Conservation (phyloP, 2,329 filamentous ascomycete genomes). For the Amauroascus verrucosus region DNA sequence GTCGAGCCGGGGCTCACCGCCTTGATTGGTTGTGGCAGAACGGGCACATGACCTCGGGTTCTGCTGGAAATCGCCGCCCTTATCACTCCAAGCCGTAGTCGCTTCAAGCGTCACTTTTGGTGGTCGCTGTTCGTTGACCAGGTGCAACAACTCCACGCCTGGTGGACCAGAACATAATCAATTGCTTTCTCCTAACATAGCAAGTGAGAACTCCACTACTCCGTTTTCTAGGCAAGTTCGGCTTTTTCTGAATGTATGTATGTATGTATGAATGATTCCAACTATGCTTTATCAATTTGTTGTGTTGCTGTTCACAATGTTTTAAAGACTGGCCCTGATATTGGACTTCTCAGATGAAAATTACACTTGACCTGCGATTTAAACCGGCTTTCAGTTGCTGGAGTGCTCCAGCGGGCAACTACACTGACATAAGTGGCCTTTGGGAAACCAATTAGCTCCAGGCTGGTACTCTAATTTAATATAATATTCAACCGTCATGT, state of each 20-base stretch:
- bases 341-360: background rate
- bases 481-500: background rate
- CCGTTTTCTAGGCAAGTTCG: background rate
- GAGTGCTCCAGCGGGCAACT: background rate
- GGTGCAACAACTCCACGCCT: no score
- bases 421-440: background rate
- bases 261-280: background rate
- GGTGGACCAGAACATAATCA: no score
- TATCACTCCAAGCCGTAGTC: slow-evolving; percentile 4
- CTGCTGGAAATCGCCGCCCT: slow-evolving; percentile 1
- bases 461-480: background rate
- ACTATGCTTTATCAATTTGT: background rate
- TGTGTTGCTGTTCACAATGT: no score
- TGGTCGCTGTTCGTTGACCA: no score
- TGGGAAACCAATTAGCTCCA: background rate
- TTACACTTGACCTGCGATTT: background rate
- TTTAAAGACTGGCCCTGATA: background rate
- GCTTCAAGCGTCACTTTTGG: no score
- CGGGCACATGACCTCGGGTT: background rate
- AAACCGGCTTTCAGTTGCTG: background rate
- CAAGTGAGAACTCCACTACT: background rate
- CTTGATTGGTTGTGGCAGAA: background rate
- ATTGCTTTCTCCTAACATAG: no score
- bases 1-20: background rate
- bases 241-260: background rate